These are phyloP conservation scores for Sporobolus alterniflorus DNA, from an alignment of 202 grass and related monocot species.

Conservation along the genomic window DNA sequence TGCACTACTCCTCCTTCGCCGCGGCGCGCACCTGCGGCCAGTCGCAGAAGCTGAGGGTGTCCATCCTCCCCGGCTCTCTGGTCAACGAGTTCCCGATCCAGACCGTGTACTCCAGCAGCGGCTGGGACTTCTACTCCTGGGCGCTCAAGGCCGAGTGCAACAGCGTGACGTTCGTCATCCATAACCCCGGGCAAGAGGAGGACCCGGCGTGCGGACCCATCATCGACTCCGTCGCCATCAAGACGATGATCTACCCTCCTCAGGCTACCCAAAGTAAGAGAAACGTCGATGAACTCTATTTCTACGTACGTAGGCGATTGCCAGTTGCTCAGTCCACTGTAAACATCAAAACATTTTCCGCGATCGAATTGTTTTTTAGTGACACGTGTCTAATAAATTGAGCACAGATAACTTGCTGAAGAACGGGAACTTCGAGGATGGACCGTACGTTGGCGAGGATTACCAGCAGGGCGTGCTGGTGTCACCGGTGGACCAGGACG, in stretches of 20 bases:
- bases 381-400: not conserved
- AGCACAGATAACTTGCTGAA: constrained; percentile 61
- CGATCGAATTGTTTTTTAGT: not conserved
- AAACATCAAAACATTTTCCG: not conserved
- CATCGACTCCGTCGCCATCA: constrained; percentile 67
- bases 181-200: constrained; percentile 65
- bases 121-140: constrained; percentile 87
- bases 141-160: constrained; percentile 47
- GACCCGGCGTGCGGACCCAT: constrained; percentile 68
- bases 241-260: constrained; percentile 40
- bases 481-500: constrained; percentile 66
- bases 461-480: constrained; percentile 63
- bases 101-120: constrained; percentile 70
- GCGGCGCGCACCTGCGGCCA: constrained; percentile 75
- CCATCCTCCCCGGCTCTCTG: constrained; percentile 29
- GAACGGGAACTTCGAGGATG: constrained; percentile 89
- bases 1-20: constrained; percentile 71
- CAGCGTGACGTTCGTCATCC: constrained; percentile 50
- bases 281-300: not conserved
- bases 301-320: too few relatives aligned
- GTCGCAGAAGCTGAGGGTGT: constrained; percentile 64
- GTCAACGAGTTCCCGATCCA: constrained; percentile 58
- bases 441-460: constrained; percentile 54
- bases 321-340: too few relatives aligned
- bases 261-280: constrained; percentile 20